These are phyloP conservation scores for Corylus avellana DNA, from an alignment of 306 rosid species.

Conservation along the genomic window DNA sequence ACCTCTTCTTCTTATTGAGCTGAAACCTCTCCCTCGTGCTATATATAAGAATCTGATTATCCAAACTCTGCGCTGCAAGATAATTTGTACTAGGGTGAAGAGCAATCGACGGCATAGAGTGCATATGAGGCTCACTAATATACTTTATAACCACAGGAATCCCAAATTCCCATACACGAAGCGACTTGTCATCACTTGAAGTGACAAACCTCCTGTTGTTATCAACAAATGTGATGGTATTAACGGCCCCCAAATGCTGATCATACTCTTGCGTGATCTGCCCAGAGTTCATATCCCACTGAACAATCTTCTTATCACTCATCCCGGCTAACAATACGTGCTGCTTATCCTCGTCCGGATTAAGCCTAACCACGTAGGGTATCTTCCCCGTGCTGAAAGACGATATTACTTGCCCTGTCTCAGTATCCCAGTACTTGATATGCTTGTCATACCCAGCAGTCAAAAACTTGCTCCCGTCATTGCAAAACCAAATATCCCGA, in stretches of 20 bases:
- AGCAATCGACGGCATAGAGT: slow-evolving; percentile 94
- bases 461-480: slow-evolving; percentile 84
- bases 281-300: slow-evolving; percentile 94
- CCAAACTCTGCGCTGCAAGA: slow-evolving; percentile 98
- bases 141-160: slow-evolving; percentile 97
- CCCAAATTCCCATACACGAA: slow-evolving; percentile 96
- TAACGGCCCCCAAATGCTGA: slow-evolving; percentile 98
- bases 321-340: slow-evolving; percentile 91
- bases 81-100: slow-evolving; percentile 91
- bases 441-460: slow-evolving; percentile 94
- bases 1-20: slow-evolving; percentile 94
- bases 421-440: slow-evolving; percentile 98
- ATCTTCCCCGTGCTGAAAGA: slow-evolving; percentile 88
- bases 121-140: slow-evolving; percentile 99
- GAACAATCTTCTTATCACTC: slow-evolving; percentile 99
- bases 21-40: slow-evolving; percentile 98
- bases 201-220: slow-evolving; percentile 95
- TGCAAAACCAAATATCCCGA: slow-evolving; percentile 85
- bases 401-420: slow-evolving; percentile 93
- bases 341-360: slow-evolving; percentile 96
- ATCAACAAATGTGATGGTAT: slow-evolving; percentile 96
- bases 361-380: slow-evolving; percentile 92
- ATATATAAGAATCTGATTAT: slow-evolving; percentile 94
- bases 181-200: slow-evolving; percentile 94
- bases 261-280: slow-evolving; percentile 99